phyloP scores from a whole-genome alignment of 2,329 filamentous ascomycete genomes.

The Cladosporium sp. region DNA sequence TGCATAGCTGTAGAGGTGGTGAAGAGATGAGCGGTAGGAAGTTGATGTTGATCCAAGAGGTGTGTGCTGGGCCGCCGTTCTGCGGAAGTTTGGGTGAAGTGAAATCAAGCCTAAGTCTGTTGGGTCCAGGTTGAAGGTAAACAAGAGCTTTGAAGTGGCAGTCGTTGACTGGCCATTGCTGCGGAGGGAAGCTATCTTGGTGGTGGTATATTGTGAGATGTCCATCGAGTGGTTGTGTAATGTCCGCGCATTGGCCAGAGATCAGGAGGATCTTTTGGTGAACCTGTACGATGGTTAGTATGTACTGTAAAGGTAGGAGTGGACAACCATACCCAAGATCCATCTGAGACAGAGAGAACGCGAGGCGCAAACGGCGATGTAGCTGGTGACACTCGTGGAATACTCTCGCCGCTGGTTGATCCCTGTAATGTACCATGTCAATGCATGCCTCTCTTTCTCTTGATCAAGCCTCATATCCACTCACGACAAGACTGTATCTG shows the following conservation, averaged over 20 bases:
- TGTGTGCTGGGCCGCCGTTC: slow-evolving; percentile 69
- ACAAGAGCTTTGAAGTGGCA: slow-evolving; percentile 91
- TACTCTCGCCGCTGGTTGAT: slow-evolving; percentile 38
- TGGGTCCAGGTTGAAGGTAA: slow-evolving; percentile 87
- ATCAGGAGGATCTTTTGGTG: slow-evolving; percentile 88
- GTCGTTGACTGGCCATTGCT: slow-evolving; percentile 81
- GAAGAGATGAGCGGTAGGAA: slow-evolving; percentile 77
- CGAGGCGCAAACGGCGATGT: slow-evolving; percentile 79
- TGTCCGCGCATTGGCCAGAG: slow-evolving; percentile 77
- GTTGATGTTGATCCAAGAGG: slow-evolving; percentile 78
- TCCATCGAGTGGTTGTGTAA: slow-evolving; percentile 72
- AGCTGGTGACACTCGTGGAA: slow-evolving; percentile 26
- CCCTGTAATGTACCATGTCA: slow-evolving; percentile 11
- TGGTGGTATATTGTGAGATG: slow-evolving; percentile 75
- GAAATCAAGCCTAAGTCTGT: slow-evolving; percentile 86
- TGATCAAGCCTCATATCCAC: neutral
- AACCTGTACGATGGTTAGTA: slow-evolving; percentile 56
- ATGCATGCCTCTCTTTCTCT: neutral
- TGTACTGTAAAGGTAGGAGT: neutral
- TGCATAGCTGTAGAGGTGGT: slow-evolving; percentile 85
- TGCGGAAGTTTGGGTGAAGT: slow-evolving; percentile 74
- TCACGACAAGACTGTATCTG: slow-evolving; percentile 58
- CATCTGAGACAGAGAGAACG: slow-evolving; percentile 75
- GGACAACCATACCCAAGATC: slow-evolving; percentile 68
- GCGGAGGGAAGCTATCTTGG: slow-evolving; percentile 81